Evolutionary conservation across 2,329 filamentous ascomycete genomes (phyloP).

Genomic region (Nothomitra cinnamomea): DNA sequence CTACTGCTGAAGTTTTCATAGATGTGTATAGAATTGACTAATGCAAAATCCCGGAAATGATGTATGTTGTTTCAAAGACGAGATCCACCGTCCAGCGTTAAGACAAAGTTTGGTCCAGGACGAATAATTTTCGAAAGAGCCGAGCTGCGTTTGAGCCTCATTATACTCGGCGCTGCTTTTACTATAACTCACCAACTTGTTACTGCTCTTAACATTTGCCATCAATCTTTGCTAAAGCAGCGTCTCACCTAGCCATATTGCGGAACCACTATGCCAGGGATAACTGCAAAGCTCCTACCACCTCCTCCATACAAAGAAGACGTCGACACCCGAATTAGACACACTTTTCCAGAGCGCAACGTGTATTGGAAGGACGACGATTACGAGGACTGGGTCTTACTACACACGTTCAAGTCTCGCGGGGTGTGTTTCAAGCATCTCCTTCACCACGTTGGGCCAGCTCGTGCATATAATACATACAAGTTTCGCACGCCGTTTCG

Average conservation of each 20-base stretch:
- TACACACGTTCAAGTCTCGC: no score
- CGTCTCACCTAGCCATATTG: background rate
- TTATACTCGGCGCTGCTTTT: no score
- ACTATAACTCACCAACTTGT: background rate
- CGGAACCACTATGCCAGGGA: background rate
- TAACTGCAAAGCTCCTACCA: background rate
- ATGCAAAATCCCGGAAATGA: background rate
- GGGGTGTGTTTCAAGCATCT: no score
- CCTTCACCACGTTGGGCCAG: no score
- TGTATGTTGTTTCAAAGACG: background rate
- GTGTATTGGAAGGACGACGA: background rate
- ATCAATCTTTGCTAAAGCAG: background rate
- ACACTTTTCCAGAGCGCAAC: background rate
- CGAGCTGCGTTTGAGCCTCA: background rate
- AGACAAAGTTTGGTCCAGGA: background rate
- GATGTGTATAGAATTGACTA: constrained; percentile 5
- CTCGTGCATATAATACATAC: no score
- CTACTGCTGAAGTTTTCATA: constrained; percentile 39
- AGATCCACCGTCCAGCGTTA: background rate
- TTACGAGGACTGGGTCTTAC: background rate
- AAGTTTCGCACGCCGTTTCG: no score
- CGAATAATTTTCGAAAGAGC: background rate
- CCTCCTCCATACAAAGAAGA: background rate
- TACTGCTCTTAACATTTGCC: background rate
- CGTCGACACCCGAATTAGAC: background rate